Percentiles rank a stretch among this genome's conserved stretches.
phyloP scores from a whole-genome alignment of 1,284 basidiomycete genomes.

The Cystobasidium slooffiae region DNA sequence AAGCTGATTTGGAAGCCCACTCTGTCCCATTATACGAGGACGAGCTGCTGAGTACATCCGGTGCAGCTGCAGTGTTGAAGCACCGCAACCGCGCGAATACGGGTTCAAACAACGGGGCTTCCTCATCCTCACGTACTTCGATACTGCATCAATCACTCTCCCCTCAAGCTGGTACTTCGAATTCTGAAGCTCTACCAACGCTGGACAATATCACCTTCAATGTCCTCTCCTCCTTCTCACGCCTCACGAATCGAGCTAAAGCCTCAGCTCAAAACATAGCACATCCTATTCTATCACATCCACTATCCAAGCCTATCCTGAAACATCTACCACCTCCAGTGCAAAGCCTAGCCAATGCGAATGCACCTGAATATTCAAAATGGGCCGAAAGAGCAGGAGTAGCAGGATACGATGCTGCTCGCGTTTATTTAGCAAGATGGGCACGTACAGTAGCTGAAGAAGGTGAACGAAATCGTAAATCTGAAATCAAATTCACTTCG shows the following conservation, averaged over 20 bases:
- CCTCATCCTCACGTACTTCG: conserved; percentile 22
- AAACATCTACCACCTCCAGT: conserved; percentile 92
- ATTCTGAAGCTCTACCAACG: conserved; percentile 36
- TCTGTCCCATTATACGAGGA: conserved; percentile 56
- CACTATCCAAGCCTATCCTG: conserved; percentile 88
- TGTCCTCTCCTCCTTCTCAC: conserved; percentile 53
- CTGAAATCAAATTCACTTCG: conserved; percentile 65
- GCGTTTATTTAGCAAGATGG: conserved; percentile 96
- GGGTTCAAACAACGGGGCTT: conserved; percentile 16
- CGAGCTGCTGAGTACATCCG: conserved; percentile 52
- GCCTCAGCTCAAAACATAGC: conserved; percentile 77
- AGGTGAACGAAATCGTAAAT: conserved; percentile 75
- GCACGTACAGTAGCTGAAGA: conserved; percentile 94
- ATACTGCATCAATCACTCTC: conserved; percentile 45
- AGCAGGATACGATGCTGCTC: conserved; percentile 81
- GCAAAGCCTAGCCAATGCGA: conserved; percentile 78
- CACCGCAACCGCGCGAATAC: conserved; percentile 25
- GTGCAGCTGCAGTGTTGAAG: conserved; percentile 44
- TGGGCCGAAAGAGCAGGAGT: conserved; percentile 82
- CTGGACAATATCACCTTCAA: conserved; percentile 55
- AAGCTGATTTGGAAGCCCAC: conserved; percentile 86
- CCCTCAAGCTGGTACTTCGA: conserved; percentile 35
- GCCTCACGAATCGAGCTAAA: conserved; percentile 49
- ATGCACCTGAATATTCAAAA: conserved; percentile 53
- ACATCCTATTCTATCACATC: conserved; percentile 89